These are phyloP conservation scores for Emericellopsis cladophorae DNA, from an alignment of 2,329 filamentous ascomycete species.

Conservation along the genomic window DNA sequence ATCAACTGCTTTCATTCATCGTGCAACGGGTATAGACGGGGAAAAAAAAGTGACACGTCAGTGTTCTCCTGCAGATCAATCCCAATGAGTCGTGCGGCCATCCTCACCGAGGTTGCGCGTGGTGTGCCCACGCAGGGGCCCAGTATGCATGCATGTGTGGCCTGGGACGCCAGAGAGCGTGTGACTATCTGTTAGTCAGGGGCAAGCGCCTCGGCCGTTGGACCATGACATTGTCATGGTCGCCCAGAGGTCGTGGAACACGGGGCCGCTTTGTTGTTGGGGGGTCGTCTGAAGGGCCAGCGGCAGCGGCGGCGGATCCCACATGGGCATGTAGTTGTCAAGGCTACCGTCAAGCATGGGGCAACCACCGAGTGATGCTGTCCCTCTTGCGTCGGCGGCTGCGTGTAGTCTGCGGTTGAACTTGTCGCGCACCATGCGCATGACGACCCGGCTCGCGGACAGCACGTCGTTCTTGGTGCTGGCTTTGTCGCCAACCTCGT, in stretches of 20 bases:
- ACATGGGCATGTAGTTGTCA: constrained; percentile 29
- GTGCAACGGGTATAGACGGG: no score
- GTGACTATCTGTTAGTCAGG: no score
- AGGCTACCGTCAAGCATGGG: constrained; percentile 40
- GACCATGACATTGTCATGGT: constrained; percentile 35
- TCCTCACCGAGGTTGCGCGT: neutral
- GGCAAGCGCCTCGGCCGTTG: constrained; percentile 2
- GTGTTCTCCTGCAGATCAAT: no score
- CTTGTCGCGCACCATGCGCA: constrained; percentile 31
- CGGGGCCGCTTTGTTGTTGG: constrained; percentile 2
- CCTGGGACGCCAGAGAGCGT: no score
- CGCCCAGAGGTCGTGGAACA: constrained; percentile 32
- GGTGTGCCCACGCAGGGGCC: neutral
- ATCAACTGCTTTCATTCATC: no score
- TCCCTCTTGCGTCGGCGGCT: constrained; percentile 9
- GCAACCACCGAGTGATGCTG: constrained; percentile 19
- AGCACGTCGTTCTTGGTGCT: constrained; percentile 24
- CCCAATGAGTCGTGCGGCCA: no score
- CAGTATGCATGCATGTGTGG: neutral
- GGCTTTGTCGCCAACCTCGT: constrained; percentile 3
- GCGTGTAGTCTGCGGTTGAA: constrained; percentile 26
- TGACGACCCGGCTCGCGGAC: constrained; percentile 30
- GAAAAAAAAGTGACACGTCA: no score
- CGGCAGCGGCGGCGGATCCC: constrained; percentile 23
- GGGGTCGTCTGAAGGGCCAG: constrained; percentile 1